A percentile compares a stretch with the other conserved stretches of the same genome.
Conservation (phyloP, 345 rosid genomes). For the Bruguiera parviflora region DNA sequence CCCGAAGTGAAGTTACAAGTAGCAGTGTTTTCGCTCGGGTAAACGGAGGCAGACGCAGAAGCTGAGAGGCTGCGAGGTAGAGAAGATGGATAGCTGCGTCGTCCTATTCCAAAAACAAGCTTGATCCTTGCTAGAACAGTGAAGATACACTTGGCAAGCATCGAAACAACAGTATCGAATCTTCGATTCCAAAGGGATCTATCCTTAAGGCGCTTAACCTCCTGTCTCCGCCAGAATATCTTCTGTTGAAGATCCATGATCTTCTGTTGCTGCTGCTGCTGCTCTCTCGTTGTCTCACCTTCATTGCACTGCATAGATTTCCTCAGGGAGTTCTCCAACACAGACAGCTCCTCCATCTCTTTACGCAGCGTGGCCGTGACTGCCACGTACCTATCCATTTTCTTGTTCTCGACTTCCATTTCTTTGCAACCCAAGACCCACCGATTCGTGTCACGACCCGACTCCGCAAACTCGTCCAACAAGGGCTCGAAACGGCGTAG, state of each 20-base stretch:
- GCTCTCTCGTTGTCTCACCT: slow-evolving; percentile 36
- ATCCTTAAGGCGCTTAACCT: slow-evolving; percentile 70
- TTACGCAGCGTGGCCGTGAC: slow-evolving; percentile 60
- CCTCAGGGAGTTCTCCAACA: slow-evolving; percentile 46
- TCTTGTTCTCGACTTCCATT: slow-evolving; percentile 61
- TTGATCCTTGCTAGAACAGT: slow-evolving; percentile 69
- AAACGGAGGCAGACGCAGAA: slow-evolving; percentile 72
- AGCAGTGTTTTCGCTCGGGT: slow-evolving; percentile 49
- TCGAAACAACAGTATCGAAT: slow-evolving; percentile 57
- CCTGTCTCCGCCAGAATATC: slow-evolving; percentile 63
- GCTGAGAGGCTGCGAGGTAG: slow-evolving; percentile 77
- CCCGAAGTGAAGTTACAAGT: slow-evolving; percentile 40
- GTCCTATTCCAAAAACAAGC: slow-evolving; percentile 62
- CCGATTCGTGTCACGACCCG: slow-evolving; percentile 52
- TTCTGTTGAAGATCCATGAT: slow-evolving; percentile 64
- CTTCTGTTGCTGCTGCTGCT: slow-evolving; percentile 49
- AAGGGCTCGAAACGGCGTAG: slow-evolving; percentile 47
- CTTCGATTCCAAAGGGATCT: slow-evolving; percentile 83
- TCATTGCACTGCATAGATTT: slow-evolving; percentile 37
- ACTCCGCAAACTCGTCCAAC: slow-evolving; percentile 61
- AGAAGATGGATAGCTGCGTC: slow-evolving; percentile 39
- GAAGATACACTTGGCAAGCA: slow-evolving; percentile 62
- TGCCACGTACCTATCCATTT: slow-evolving; percentile 66
- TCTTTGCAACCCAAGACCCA: slow-evolving; percentile 69
- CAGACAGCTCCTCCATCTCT: slow-evolving; percentile 80